phyloP scores from a whole-genome alignment of 345 rosid genomes.

The Clarkia xantiana region DNA sequence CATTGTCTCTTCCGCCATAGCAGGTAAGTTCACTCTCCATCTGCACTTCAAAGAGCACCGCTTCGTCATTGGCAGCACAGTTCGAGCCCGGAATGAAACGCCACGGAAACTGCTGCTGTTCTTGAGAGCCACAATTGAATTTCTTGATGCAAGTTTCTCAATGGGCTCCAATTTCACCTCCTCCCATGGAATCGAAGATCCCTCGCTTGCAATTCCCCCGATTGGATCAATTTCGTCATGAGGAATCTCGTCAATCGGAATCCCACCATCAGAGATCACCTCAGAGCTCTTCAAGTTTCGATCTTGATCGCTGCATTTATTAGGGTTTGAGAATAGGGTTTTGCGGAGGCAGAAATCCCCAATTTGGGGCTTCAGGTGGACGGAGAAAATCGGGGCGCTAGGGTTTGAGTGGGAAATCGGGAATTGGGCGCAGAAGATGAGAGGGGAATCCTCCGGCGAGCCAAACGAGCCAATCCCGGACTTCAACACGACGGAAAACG shows the following conservation, averaged over 20 bases:
- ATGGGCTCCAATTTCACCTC: conserved; percentile 42
- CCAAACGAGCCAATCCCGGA: conserved; percentile 58
- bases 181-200: conserved; percentile 31
- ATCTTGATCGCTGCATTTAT: conserved; percentile 3
- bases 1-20: background rate
- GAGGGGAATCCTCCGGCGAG: conserved; percentile 47
- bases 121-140: conserved; percentile 7
- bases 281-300: conserved; percentile 4
- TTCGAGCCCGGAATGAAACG: conserved; percentile 27
- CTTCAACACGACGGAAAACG: conserved; percentile 36
- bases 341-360: conserved; percentile 41
- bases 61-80: conserved; percentile 35
- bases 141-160: background rate
- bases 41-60: conserved; percentile 23
- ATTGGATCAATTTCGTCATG: background rate
- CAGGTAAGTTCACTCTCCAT: conserved; percentile 36
- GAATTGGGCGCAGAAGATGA: conserved; percentile 38
- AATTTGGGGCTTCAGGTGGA: conserved; percentile 46
- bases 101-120: conserved; percentile 19
- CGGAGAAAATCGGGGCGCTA: conserved; percentile 34
- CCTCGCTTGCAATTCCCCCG: conserved; percentile 3
- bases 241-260: background rate
- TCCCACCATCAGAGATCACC: background rate
- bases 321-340: conserved; percentile 23
- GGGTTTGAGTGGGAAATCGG: conserved; percentile 15